Conservation (phyloP, 2,329 filamentous ascomycete genomes). For the Alternaria metachromatica region DNA sequence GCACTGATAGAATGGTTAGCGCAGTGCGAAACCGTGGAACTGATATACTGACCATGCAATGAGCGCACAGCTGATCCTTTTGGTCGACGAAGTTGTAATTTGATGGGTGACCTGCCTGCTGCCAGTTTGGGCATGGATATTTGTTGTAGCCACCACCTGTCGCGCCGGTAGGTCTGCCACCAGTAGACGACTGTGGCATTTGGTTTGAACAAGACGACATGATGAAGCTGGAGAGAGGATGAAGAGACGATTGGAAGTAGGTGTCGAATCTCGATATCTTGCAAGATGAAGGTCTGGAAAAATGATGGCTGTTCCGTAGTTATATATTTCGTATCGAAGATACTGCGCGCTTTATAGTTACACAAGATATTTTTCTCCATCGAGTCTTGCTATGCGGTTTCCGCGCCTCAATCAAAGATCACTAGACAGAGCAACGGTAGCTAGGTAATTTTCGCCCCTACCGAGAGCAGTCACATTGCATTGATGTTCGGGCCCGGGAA, state of each 20-base stretch:
- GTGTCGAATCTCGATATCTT: not conserved
- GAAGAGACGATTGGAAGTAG: not conserved
- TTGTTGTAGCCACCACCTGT: conserved; percentile 29
- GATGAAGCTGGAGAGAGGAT: not conserved
- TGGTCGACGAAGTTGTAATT: conserved; percentile 27
- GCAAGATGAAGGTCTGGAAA: not conserved
- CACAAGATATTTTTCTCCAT: conserved; percentile 17
- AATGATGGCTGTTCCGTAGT: conserved; percentile 5
- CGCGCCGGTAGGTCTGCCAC: conserved; percentile 31
- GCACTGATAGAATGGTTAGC: conserved; percentile 30
- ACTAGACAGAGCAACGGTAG: conserved; percentile 17
- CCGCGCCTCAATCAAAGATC: conserved; percentile 25
- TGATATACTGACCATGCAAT: conserved; percentile 32
- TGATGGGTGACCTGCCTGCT: conserved; percentile 26
- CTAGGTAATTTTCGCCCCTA: conserved; percentile 21
- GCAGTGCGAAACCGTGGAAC: conserved; percentile 14
- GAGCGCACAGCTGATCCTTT: conserved; percentile 27
- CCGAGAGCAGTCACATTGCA: conserved; percentile 27
- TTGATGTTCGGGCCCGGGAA: conserved; percentile 16
- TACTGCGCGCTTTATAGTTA: conserved; percentile 22
- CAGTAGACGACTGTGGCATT: conserved; percentile 22
- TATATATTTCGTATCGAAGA: conserved; percentile 9
- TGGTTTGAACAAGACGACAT: conserved; percentile 25
- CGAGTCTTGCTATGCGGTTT: conserved; percentile 20
- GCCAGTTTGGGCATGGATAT: conserved; percentile 29